These are phyloP conservation scores for Pichia kluyveri DNA, from an alignment of 805 yeast species.

Conservation along the genomic window DNA sequence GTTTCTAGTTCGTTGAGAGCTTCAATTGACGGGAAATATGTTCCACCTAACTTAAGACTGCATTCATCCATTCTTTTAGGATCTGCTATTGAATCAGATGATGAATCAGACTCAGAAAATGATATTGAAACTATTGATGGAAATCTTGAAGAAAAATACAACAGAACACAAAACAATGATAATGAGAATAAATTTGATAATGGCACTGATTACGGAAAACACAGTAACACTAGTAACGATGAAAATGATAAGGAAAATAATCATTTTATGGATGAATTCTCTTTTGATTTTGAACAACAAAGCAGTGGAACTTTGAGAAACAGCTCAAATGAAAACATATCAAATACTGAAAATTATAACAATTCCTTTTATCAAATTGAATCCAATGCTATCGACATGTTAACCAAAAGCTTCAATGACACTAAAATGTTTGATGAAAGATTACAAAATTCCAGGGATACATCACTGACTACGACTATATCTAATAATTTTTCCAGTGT, in stretches of 20 bases:
- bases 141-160: background rate
- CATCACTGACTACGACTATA: slow-evolving; percentile 19
- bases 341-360: background rate
- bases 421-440: slow-evolving; percentile 7
- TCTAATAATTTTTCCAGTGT: slow-evolving; percentile 19
- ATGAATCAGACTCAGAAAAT: slow-evolving; percentile 20
- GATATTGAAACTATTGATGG: slow-evolving; percentile 3
- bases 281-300: slow-evolving; percentile 24
- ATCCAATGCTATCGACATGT: slow-evolving; percentile 7
- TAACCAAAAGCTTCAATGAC: slow-evolving; percentile 11
- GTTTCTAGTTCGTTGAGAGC: slow-evolving; percentile 15
- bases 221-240: background rate
- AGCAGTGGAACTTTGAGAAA: background rate
- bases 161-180: no score
- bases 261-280: slow-evolving; percentile 25
- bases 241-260: slow-evolving; percentile 2
- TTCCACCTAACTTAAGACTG: slow-evolving; percentile 49
- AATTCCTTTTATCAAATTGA: slow-evolving; percentile 2
- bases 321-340: background rate
- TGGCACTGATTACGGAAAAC: background rate
- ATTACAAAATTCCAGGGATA: slow-evolving; percentile 16
- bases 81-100: slow-evolving; percentile 21
- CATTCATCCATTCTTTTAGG: slow-evolving; percentile 12
- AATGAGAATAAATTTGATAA: background rate
- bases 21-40: slow-evolving; percentile 40